These are phyloP conservation scores for Liquidambar formosana DNA, from an alignment of 164 flowering plant species.

Conservation along the genomic window DNA sequence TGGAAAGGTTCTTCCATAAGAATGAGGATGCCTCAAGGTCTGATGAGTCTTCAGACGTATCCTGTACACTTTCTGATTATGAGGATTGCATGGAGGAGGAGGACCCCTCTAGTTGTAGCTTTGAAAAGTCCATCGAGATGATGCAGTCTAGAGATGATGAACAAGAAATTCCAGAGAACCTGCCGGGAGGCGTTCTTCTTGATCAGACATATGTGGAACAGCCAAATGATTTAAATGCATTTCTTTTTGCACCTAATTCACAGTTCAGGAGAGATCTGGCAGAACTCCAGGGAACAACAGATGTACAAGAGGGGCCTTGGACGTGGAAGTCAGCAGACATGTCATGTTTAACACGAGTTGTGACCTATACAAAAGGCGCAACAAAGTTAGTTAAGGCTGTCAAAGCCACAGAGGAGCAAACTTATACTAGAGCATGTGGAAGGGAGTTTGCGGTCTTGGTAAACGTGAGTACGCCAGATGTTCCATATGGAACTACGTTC, in stretches of 20 bases:
- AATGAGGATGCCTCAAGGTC: conserved; percentile 41
- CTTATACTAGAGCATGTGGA: conserved; percentile 57
- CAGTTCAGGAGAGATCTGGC: conserved; percentile 63
- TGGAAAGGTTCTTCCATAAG: conserved; percentile 63
- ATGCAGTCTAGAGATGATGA: conserved; percentile 41
- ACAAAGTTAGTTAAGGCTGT: conserved; percentile 71
- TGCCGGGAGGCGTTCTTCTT: conserved; percentile 65
- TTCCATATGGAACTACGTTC: conserved; percentile 75
- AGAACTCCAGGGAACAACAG: conserved; percentile 56
- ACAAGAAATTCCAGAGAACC: conserved; percentile 57
- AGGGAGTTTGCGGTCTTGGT: conserved; percentile 52
- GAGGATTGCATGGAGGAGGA: conserved; percentile 46
- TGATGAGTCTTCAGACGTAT: conserved; percentile 47
- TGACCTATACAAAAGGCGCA: conserved; percentile 67
- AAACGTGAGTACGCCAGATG: conserved; percentile 71
- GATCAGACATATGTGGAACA: conserved; percentile 50
- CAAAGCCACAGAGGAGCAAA: conserved; percentile 75
- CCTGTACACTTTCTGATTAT: conserved; percentile 44
- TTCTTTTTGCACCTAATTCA: conserved; percentile 68
- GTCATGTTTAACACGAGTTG: conserved; percentile 46
- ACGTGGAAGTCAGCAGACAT: conserved; percentile 44
- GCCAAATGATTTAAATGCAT: conserved; percentile 45
- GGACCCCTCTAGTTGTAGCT: conserved; percentile 29
- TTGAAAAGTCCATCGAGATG: conserved; percentile 58
- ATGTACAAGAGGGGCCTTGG: conserved; percentile 77